Conservation (phyloP, 2,329 filamentous ascomycete genomes). For the Aspergillus persii region DNA sequence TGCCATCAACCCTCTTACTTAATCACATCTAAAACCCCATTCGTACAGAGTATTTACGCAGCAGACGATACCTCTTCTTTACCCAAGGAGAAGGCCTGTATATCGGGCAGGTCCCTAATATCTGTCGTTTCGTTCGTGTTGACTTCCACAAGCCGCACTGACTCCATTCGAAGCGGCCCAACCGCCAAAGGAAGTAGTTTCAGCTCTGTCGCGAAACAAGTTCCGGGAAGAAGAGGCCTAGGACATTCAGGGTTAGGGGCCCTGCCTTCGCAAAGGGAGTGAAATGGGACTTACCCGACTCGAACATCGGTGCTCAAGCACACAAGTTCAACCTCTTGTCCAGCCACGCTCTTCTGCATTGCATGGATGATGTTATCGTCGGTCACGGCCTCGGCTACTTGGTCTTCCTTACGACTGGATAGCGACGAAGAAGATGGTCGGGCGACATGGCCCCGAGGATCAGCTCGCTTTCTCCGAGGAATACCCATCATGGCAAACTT, state of each 20-base stretch:
- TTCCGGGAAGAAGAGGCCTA: slow-evolving; percentile 54
- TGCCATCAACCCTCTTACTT: neutral
- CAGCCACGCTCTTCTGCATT: slow-evolving; percentile 50
- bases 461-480: slow-evolving; percentile 47
- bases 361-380: slow-evolving; percentile 58
- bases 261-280: neutral
- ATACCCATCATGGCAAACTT: slow-evolving; percentile 56
- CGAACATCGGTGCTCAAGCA: slow-evolving; percentile 58
- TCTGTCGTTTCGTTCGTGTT: slow-evolving; percentile 56
- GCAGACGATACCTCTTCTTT: slow-evolving; percentile 9
- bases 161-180: slow-evolving; percentile 53
- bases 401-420: slow-evolving; percentile 30
- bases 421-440: slow-evolving; percentile 48
- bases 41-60: neutral
- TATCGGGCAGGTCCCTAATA: slow-evolving; percentile 56
- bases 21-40: neutral
- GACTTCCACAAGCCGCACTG: slow-evolving; percentile 55
- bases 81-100: slow-evolving; percentile 41
- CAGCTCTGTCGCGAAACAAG: slow-evolving; percentile 57
- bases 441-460: slow-evolving; percentile 42
- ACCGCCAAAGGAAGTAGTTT: slow-evolving; percentile 52
- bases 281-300: slow-evolving; percentile 48
- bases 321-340: slow-evolving; percentile 53
- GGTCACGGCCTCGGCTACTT: slow-evolving; percentile 52
- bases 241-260: slow-evolving; percentile 1